Evolutionary conservation across 1,139 yeast species (phyloP).

Genomic region (Taphrina flavorubra): DNA sequence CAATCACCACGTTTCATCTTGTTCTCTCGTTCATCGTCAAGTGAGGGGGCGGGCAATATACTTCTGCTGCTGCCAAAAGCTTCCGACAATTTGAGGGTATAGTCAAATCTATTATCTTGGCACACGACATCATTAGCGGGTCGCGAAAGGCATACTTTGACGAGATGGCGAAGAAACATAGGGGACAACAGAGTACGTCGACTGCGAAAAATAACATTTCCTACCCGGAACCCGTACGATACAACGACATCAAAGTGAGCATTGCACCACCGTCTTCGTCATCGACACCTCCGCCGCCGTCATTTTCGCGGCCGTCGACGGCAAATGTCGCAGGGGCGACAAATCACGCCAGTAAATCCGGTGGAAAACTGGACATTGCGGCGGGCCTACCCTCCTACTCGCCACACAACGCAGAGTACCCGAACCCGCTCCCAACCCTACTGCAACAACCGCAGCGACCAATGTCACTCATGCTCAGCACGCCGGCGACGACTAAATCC

Average conservation of each 20-base stretch:
- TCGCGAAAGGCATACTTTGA: too few species aligned
- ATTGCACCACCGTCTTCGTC: not conserved
- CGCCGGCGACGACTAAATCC: not conserved
- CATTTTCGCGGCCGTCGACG: too few species aligned
- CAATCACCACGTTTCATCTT: conserved; percentile 1
- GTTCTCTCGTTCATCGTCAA: not conserved
- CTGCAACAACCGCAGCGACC: not conserved
- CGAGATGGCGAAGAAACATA: not conserved
- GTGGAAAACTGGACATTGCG: not conserved
- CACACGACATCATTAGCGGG: not conserved
- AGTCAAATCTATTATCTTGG: not conserved
- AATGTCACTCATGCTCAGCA: not conserved
- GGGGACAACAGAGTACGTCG: not conserved
- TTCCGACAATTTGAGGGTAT: too few species aligned
- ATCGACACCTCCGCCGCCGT: not conserved
- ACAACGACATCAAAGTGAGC: not conserved
- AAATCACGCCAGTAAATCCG: too few species aligned
- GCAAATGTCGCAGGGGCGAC: too few species aligned
- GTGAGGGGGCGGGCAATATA: too few species aligned
- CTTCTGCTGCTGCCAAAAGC: too few species aligned
- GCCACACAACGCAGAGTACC: not conserved
- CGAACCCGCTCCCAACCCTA: too few species aligned
- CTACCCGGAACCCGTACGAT: not conserved
- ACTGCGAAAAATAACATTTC: not conserved
- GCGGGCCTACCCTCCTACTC: conserved; percentile 1